phyloP scores from a whole-genome alignment of 768 basidiomycete genomes.

The Strobilomyces confusus region DNA sequence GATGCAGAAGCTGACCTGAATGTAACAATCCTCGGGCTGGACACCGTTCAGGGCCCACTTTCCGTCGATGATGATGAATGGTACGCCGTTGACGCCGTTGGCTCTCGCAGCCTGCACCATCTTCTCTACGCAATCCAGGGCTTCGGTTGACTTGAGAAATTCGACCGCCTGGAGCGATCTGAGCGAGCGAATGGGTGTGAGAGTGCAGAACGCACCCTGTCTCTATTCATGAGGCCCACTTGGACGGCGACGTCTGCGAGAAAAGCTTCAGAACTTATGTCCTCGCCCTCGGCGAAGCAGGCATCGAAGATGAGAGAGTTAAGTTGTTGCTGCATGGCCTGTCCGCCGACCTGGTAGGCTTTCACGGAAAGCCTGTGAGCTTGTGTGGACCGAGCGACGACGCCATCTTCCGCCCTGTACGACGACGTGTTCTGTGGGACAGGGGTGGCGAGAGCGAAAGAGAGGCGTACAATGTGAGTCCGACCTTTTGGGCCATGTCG shows the following conservation, averaged over 20 bases:
- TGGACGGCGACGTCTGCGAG: slow-evolving; percentile 38
- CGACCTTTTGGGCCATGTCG: slow-evolving; percentile 30
- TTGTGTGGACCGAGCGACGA: slow-evolving; percentile 37
- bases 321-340: slow-evolving; percentile 36
- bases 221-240: slow-evolving; percentile 37
- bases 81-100: slow-evolving; percentile 48
- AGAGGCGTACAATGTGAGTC: slow-evolving; percentile 23
- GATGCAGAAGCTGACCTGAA: slow-evolving; percentile 28
- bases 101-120: slow-evolving; percentile 39
- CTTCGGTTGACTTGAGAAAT: slow-evolving; percentile 41
- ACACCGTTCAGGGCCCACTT: slow-evolving; percentile 45
- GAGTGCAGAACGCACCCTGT: slow-evolving; percentile 29
- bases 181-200: not conserved
- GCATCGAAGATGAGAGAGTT: slow-evolving; percentile 38
- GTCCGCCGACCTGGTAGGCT: slow-evolving; percentile 40
- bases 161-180: slow-evolving; percentile 29
- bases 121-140: slow-evolving; percentile 37
- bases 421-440: not conserved
- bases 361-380: slow-evolving; percentile 44
- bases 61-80: slow-evolving; percentile 46
- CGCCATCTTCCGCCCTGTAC: slow-evolving; percentile 35
- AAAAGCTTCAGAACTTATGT: slow-evolving; percentile 33
- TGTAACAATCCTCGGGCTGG: slow-evolving; percentile 39
- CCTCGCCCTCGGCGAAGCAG: slow-evolving; percentile 38
- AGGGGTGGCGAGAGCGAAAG: not conserved